Evolutionary conservation across 129 eudicot species (phyloP), one percentile per base, ranked within the genome.

Genomic region (Mikania micrantha): DNA sequence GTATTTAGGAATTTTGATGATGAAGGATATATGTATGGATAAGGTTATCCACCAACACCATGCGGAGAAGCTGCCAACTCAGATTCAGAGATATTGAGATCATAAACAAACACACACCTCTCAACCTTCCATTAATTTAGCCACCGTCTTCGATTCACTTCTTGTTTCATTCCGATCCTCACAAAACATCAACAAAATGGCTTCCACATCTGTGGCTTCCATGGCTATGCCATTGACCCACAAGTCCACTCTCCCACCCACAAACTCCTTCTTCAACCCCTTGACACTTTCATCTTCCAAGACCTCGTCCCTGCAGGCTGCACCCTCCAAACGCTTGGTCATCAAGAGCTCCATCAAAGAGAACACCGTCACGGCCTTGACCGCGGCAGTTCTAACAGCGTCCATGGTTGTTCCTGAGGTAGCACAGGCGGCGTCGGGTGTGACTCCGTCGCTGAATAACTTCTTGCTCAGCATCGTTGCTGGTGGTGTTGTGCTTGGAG

Each of bases 361-460:
- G 72, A 86, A 88, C 67, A 95, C 85, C n/a, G n/a, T n/a, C n/a
- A n/a, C n/a, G n/a, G n/a, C n/a, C n/a, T n/a, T n/a, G n/a, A n/a
- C n/a, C n/a, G n/a, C n/a, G n/a, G n/a, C n/a, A n/a, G n/a, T n/a
- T n/a, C n/a, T n/a, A n/a, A n/a, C n/a, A n/a, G n/a, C 0, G 84
- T 88, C 88, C 12, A 86, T 86, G 96, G 70, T 93, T 79, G 68
- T 80, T 21, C 98, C 98, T 0, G 90, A 93, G 21, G 86, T 71
- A 63, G 98, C 96, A 1, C 81, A 89, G 82, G 98, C 98, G 36
- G 98, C 98, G n/a, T 57, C 78, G 0, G 63, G 82, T 24, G 79
- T 81, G 28, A 62, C 83, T n/a, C 97, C 97, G 19, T 90, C 97
- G 6, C 87, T 87, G 40, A 87, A 90, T 60, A 90, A 87, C 81